Conservation (phyloP, 2,329 filamentous ascomycete genomes). For the Pestalotiopsis sp. region DNA sequence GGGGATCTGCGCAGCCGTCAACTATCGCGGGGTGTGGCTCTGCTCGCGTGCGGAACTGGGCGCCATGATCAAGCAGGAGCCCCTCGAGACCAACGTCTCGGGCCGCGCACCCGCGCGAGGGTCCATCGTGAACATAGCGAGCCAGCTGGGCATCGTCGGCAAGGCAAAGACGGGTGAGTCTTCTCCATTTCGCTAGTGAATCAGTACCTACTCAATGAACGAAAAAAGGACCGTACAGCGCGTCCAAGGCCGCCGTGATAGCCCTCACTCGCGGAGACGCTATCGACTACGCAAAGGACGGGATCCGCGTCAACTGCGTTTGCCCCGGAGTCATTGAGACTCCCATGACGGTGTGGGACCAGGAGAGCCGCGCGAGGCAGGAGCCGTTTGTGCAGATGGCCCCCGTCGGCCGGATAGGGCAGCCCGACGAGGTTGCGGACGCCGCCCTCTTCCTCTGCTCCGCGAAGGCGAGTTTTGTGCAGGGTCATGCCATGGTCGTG, state of each 20-base stretch:
- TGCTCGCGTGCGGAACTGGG: slow-evolving; percentile 43
- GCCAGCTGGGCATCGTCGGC: slow-evolving; percentile 50
- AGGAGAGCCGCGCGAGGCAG: slow-evolving; percentile 39
- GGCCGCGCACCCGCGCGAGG: slow-evolving; percentile 39
- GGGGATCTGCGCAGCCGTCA: slow-evolving; percentile 35
- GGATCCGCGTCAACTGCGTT: slow-evolving; percentile 39
- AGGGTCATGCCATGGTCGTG: slow-evolving; percentile 53
- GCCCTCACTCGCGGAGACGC: slow-evolving; percentile 58
- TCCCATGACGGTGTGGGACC: slow-evolving; percentile 42
- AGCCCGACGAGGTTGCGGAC: slow-evolving; percentile 49
- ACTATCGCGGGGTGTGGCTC: slow-evolving; percentile 54
- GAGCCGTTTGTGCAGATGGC: slow-evolving; percentile 44
- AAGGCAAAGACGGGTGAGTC: slow-evolving; percentile 36
- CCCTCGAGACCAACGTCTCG: slow-evolving; percentile 37
- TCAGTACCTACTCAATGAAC: background rate
- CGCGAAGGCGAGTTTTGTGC: slow-evolving; percentile 49
- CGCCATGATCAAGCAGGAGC: slow-evolving; percentile 47
- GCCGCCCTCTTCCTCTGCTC: slow-evolving; percentile 51
- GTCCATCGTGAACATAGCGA: slow-evolving; percentile 53
- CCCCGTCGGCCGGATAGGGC: slow-evolving; percentile 53
- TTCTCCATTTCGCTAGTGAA: background rate
- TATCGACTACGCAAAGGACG: slow-evolving; percentile 52
- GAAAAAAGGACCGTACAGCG: slow-evolving; percentile 52
- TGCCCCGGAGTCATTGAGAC: slow-evolving; percentile 47
- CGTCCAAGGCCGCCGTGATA: slow-evolving; percentile 59